A percentile compares a stretch with the other conserved stretches of the same genome.
phyloP scores from a whole-genome alignment of 805 yeast genomes.

The Kockiozyma suomiensis region DNA sequence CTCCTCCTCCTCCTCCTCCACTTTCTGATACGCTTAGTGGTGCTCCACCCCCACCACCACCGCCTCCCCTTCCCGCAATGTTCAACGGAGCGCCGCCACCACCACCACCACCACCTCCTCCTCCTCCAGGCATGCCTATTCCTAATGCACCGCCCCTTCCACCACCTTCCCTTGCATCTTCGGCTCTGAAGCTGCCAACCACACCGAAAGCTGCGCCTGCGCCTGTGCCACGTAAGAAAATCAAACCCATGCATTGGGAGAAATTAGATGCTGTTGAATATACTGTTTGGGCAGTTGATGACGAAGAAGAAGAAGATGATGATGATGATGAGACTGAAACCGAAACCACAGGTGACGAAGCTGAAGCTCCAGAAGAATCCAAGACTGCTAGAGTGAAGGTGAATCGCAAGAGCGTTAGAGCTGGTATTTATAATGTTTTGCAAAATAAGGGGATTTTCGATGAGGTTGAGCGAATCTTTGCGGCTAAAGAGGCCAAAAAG shows the following conservation, averaged over 20 bases:
- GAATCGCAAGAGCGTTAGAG: conserved; percentile 47
- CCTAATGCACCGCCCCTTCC: conserved; percentile 48
- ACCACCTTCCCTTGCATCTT: conserved; percentile 45
- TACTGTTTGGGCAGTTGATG: conserved; percentile 72
- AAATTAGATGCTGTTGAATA: conserved; percentile 75
- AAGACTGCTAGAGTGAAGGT: conserved; percentile 29
- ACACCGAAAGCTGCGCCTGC: conserved; percentile 41
- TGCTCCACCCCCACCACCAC: conserved; percentile 42
- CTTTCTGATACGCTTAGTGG: conserved; percentile 14
- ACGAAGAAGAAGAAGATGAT: conserved; percentile 18
- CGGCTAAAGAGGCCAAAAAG: conserved; percentile 70
- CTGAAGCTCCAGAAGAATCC: neutral
- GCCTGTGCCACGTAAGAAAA: conserved; percentile 71
- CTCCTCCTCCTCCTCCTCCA: conserved; percentile 29
- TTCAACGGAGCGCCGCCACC: conserved; percentile 39
- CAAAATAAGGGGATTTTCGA: conserved; percentile 75
- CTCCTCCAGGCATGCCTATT: conserved; percentile 42
- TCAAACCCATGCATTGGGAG: conserved; percentile 98
- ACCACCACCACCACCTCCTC: conserved; percentile 46
- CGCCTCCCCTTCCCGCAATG: conserved; percentile 41
- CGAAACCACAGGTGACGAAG: neutral
- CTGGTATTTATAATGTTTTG: conserved; percentile 63
- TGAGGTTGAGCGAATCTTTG: conserved; percentile 84
- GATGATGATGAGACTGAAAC: conserved; percentile 10
- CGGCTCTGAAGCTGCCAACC: conserved; percentile 36